Evolutionary conservation across 2,329 filamentous ascomycete species (phyloP), one percentile per base, ranked within the genome.

Genomic region (Zarea fungicola): DNA sequence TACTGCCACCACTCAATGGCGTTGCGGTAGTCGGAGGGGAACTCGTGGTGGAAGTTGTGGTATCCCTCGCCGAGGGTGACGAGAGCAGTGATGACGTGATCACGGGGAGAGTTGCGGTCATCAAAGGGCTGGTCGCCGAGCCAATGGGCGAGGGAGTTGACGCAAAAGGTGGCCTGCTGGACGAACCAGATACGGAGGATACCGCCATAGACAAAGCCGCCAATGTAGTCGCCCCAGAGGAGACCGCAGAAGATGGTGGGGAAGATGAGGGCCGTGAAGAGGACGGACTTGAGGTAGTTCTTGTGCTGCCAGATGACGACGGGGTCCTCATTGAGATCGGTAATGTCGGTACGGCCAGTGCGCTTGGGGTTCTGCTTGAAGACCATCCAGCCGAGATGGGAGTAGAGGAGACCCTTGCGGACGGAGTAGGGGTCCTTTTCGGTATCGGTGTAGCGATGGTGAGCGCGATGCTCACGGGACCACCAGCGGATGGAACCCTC

Each of bases 1-100:
- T 95, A 95, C 65, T 95, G 89, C 73, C 83, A 85, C 88, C 89
- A 95, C 70, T 89, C 77, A 58, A 93, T 92, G 54, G 88, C 89
- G 66, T 95, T 95, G 65, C 89, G 87, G 81, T 93, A 95, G 69
- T 95, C 89, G 10, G 87, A 92, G 48, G 89, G 89, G 72, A 95
- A 95, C 69, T 95, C 89, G 77, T 95, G 89, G 73, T 95, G 89
- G 79, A 95, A 95, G 78, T 95, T 95, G 79, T 95, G 89, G 74
- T 95, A 95, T 25, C 89, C 89, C 71, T 91, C 89, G 42, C 89
- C 89, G 19, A 95, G 84, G 36, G 89, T 95, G 58, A 89, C 84
- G 16, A 95, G 72, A 37, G 89, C 89, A 34, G 89, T 95, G 69
- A 95, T 81, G 64, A 92, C 79, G 70, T 95, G 88, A 62, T 95